Conservation (phyloP, 2,329 filamentous ascomycete species). For the Knufia fluminis region DNA sequence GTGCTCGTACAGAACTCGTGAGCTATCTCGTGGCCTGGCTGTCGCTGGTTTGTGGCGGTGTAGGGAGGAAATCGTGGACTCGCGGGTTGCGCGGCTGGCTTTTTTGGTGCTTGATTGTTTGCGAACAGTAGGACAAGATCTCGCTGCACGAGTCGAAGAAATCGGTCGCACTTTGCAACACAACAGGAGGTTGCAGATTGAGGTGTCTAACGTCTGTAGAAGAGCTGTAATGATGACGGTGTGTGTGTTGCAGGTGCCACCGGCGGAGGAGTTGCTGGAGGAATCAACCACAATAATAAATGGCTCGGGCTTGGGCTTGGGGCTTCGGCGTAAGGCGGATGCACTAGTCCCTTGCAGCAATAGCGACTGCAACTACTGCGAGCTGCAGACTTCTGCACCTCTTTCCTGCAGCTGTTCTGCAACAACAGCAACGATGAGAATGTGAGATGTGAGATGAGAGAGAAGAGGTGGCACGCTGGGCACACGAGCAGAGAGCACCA, state of each 20-base stretch:
- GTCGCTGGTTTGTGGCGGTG: neutral
- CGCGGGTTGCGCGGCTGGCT: no score
- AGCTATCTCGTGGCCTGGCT: neutral
- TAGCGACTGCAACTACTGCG: conserved; percentile 2
- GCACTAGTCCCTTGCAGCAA: neutral
- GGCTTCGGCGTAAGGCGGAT: neutral
- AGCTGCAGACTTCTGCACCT: neutral
- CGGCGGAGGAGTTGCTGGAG: neutral
- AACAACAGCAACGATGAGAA: neutral
- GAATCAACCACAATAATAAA: neutral
- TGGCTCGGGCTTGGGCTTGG: neutral
- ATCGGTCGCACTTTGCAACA: neutral
- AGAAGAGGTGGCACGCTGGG: neutral
- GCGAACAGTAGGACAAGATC: neutral
- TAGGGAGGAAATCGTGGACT: neutral
- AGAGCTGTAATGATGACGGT: conserved; percentile 6
- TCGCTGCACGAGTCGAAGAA: neutral
- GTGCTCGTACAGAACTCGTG: no score
- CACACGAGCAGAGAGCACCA: neutral
- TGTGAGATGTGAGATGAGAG: neutral
- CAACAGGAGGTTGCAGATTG: neutral
- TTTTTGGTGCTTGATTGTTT: neutral
- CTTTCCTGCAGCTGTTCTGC: neutral
- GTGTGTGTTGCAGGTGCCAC: neutral
- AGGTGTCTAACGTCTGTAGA: neutral